Evolutionary conservation across 176 grass and related monocot genomes (phyloP).

Genomic region (Juncus effusus): DNA sequence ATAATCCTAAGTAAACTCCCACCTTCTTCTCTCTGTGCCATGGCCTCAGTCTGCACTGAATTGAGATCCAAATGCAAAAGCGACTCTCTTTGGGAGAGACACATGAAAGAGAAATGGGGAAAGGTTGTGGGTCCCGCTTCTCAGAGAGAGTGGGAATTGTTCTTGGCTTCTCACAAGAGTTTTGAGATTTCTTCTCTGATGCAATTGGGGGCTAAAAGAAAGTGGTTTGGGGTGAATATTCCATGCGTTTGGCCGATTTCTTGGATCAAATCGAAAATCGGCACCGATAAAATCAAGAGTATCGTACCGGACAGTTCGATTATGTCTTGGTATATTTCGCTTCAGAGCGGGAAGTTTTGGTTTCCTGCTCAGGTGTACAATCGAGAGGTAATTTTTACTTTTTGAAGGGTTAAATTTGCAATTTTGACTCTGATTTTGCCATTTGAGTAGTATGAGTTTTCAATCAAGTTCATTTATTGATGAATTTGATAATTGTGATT

Average conservation of each 20-base stretch:
- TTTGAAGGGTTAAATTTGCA: conserved; percentile 1
- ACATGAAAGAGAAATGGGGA: conserved; percentile 83
- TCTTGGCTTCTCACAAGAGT: conserved; percentile 43
- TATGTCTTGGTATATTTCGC: conserved; percentile 77
- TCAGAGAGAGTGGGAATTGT: conserved; percentile 45
- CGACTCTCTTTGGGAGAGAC: conserved; percentile 81
- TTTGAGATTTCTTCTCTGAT: neutral
- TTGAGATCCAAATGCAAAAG: conserved; percentile 53
- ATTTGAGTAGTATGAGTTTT: too few species aligned
- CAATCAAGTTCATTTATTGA: too few species aligned
- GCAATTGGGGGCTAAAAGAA: conserved; percentile 36
- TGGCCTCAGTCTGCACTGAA: conserved; percentile 59
- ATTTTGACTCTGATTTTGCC: neutral
- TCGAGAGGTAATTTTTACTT: conserved; percentile 59
- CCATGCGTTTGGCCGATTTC: conserved; percentile 75
- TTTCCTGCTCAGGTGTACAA: conserved; percentile 99
- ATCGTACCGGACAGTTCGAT: conserved; percentile 54
- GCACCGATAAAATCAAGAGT: conserved; percentile 16
- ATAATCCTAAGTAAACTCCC: conserved; percentile 73
- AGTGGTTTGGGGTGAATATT: conserved; percentile 49
- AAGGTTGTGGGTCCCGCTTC: conserved; percentile 54
- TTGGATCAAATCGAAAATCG: conserved; percentile 52
- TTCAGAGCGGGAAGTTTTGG: conserved; percentile 80
- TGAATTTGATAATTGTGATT: neutral
- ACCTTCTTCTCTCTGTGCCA: conserved; percentile 55